These are phyloP conservation scores for Extremus antarcticus DNA, from an alignment of 495 filamentous ascomycete species.

Conservation along the genomic window DNA sequence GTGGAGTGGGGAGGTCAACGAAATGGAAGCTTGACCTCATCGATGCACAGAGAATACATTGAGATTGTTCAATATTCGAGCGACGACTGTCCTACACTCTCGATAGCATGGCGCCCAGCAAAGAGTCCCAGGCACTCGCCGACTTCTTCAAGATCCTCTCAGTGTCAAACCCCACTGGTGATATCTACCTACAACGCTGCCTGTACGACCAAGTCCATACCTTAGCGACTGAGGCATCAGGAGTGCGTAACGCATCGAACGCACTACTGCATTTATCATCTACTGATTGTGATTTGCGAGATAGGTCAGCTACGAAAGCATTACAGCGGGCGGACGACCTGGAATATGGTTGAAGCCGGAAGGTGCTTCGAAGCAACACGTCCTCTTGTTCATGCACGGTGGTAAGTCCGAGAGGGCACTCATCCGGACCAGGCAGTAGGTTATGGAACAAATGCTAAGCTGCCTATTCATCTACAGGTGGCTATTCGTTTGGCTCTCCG, in stretches of 20 bases:
- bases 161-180: neutral
- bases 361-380: conserved; percentile 4
- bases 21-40: neutral
- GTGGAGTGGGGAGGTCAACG: neutral
- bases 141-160: neutral
- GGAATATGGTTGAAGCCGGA: conserved; percentile 1
- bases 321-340: neutral
- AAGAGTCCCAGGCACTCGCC: conserved; percentile 3
- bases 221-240: neutral
- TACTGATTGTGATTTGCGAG: too few relatives aligned
- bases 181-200: neutral
- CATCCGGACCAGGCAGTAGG: too few relatives aligned
- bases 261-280: too few relatives aligned
- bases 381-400: conserved; percentile 10
- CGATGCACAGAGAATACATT: neutral
- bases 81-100: neutral
- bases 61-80: neutral
- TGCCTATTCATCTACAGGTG: too few relatives aligned
- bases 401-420: too few relatives aligned
- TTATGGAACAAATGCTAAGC: too few relatives aligned
- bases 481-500: conserved; percentile 8
- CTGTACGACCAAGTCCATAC: conserved; percentile 8
- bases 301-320: neutral
- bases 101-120: conserved; percentile 11
- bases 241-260: neutral